These are phyloP conservation scores for Lentinula edodes DNA, from an alignment of 768 basidiomycete genomes.

Conservation along the genomic window DNA sequence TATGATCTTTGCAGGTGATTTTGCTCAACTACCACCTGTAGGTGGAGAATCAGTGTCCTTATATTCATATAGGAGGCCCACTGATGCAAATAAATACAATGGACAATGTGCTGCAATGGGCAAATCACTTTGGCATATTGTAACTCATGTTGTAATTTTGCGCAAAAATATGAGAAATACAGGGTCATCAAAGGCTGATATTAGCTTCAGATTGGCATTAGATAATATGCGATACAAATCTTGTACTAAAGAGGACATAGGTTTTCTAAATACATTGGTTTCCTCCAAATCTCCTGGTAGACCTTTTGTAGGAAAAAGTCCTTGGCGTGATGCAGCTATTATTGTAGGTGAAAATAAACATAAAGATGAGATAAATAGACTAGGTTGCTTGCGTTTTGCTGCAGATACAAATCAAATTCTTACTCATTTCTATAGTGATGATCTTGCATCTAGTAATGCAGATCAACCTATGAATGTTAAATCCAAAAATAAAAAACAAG, in stretches of 20 bases:
- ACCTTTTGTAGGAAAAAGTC: conserved; percentile 42
- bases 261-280: conserved; percentile 23
- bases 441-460: neutral
- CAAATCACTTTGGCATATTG: conserved; percentile 23
- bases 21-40: conserved; percentile 27
- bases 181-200: conserved; percentile 21
- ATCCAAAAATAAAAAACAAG: neutral
- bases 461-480: neutral
- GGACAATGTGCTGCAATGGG: conserved; percentile 18
- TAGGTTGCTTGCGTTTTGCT: conserved; percentile 24
- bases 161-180: conserved; percentile 24
- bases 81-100: neutral
- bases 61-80: conserved; percentile 14
- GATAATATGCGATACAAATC: no score
- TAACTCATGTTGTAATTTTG: conserved; percentile 21
- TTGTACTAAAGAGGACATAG: conserved; percentile 21
- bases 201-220: conserved; percentile 25
- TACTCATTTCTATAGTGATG: conserved; percentile 19
- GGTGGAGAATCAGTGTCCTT: conserved; percentile 13
- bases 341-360: conserved; percentile 25
- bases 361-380: conserved; percentile 25
- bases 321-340: conserved; percentile 24
- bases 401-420: conserved; percentile 18
- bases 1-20: conserved; percentile 30
- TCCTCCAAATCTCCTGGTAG: conserved; percentile 6